These are phyloP conservation scores for Pistacia vera DNA, from an alignment of 345 rosid species.

Conservation along the genomic window DNA sequence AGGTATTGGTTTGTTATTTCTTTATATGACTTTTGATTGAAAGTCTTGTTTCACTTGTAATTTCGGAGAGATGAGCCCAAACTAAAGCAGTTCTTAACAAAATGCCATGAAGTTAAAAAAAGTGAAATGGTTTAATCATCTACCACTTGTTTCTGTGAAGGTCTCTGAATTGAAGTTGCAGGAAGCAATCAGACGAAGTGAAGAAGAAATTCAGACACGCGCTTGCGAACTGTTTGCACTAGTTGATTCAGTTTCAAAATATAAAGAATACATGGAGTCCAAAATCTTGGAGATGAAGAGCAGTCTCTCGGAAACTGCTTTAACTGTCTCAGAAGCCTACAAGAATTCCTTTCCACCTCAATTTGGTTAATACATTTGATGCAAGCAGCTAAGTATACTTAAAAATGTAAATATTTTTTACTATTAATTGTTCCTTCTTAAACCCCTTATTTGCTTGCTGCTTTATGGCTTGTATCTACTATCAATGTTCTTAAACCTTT, in stretches of 20 bases:
- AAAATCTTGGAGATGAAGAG: conserved; percentile 57
- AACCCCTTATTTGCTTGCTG: too few relatives aligned
- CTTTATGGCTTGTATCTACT: too few relatives aligned
- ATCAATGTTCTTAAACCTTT: too few relatives aligned
- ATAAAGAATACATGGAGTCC: conserved; percentile 61
- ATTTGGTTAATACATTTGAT: conserved; percentile 15
- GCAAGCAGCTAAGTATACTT: background rate
- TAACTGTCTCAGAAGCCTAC: conserved; percentile 44
- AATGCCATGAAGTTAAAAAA: background rate
- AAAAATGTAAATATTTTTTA: background rate
- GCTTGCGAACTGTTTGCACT: conserved; percentile 56
- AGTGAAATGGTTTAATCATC: background rate
- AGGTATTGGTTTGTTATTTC: conserved; percentile 36
- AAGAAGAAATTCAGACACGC: conserved; percentile 57
- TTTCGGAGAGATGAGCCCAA: background rate
- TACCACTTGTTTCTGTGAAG: conserved; percentile 25
- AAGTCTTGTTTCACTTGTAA: background rate
- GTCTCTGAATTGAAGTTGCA: conserved; percentile 48
- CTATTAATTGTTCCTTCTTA: too few relatives aligned
- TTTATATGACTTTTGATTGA: conserved; percentile 1
- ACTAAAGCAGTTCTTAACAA: background rate
- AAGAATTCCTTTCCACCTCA: conserved; percentile 39
- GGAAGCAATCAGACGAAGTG: conserved; percentile 56
- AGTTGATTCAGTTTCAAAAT: conserved; percentile 65
- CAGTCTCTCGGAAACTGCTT: conserved; percentile 52